phyloP scores from a whole-genome alignment of 257 asterid genomes.

The Solanum chmielewskii region DNA sequence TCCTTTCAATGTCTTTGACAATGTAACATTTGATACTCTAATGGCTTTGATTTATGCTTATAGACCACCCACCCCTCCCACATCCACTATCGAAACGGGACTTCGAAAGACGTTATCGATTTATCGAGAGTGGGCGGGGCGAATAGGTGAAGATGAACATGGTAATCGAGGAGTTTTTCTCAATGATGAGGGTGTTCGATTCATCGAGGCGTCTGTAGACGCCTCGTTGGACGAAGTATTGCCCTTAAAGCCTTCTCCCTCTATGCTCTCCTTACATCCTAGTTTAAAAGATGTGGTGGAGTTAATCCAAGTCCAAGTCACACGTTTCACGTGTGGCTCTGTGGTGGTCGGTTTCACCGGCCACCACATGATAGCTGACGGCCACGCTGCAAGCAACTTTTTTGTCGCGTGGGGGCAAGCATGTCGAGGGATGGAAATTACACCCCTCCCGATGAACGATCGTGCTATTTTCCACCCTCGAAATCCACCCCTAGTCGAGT shows the following conservation, averaged over 20 bases:
- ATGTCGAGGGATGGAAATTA: constrained; percentile 26
- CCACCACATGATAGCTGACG: constrained; percentile 72
- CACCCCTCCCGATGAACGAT: constrained; percentile 39
- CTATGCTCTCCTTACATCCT: constrained; percentile 60
- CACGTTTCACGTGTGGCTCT: constrained; percentile 69
- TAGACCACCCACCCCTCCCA: constrained; percentile 58
- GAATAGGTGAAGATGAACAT: constrained; percentile 32
- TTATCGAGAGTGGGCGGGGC: constrained; percentile 70
- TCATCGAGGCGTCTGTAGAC: constrained; percentile 59
- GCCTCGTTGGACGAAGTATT: constrained; percentile 25
- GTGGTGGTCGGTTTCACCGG: constrained; percentile 63
- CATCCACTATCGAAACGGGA: constrained; percentile 37
- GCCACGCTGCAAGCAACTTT: constrained; percentile 52
- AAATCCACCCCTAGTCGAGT: constrained; percentile 34
- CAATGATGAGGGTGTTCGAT: constrained; percentile 59
- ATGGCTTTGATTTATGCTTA: constrained; percentile 65
- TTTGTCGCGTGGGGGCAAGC: constrained; percentile 80
- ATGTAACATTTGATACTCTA: constrained; percentile 45
- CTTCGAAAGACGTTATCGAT: constrained; percentile 38
- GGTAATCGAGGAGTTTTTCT: constrained; percentile 34
- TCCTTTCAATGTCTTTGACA: constrained; percentile 65
- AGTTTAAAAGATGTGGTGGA: constrained; percentile 34
- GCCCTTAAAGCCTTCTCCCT: constrained; percentile 33
- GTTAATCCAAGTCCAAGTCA: constrained; percentile 61
- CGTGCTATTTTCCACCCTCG: constrained; percentile 46